phyloP scores from a whole-genome alignment of 163 green algal species.

The Scenedesmus sp. region DNA sequence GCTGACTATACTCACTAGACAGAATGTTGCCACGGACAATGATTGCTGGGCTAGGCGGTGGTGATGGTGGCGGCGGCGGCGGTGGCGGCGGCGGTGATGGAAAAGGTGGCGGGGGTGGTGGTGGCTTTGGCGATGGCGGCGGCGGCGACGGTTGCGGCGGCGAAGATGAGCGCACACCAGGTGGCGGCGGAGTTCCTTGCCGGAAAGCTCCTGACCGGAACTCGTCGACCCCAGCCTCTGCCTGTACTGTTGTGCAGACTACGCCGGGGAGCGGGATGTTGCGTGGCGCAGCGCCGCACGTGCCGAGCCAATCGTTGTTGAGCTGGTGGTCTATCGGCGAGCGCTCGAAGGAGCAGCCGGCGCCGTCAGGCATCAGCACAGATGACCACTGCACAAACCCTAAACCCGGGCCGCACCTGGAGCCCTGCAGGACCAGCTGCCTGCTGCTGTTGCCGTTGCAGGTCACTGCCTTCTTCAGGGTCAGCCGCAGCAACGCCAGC shows the following conservation, averaged over 20 bases:
- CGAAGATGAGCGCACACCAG: not conserved
- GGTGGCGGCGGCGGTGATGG: not conserved
- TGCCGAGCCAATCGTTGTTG: conserved; percentile 49
- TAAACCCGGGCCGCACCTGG: conserved; percentile 41
- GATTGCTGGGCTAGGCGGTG: not conserved
- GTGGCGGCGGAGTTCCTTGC: not conserved
- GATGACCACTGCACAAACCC: conserved; percentile 39
- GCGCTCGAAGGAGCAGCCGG: conserved; percentile 31
- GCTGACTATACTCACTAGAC: not conserved
- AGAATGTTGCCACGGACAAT: not conserved
- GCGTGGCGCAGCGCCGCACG: conserved; percentile 27
- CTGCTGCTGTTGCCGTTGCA: conserved; percentile 23
- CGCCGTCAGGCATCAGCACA: not conserved
- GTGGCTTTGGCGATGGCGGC: not conserved
- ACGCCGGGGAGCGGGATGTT: conserved; percentile 2
- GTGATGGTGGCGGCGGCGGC: not conserved
- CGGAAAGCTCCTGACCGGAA: not conserved
- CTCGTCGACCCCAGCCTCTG: not conserved
- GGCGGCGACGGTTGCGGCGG: not conserved
- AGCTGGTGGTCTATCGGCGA: not conserved
- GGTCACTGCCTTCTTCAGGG: not conserved
- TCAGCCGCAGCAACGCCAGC: not conserved
- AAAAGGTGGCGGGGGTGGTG: not conserved
- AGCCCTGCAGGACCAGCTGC: not conserved
- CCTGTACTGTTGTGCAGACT: conserved; percentile 28